Conservation (phyloP, 495 filamentous ascomycete genomes). For the Penicillium coprophilum region DNA sequence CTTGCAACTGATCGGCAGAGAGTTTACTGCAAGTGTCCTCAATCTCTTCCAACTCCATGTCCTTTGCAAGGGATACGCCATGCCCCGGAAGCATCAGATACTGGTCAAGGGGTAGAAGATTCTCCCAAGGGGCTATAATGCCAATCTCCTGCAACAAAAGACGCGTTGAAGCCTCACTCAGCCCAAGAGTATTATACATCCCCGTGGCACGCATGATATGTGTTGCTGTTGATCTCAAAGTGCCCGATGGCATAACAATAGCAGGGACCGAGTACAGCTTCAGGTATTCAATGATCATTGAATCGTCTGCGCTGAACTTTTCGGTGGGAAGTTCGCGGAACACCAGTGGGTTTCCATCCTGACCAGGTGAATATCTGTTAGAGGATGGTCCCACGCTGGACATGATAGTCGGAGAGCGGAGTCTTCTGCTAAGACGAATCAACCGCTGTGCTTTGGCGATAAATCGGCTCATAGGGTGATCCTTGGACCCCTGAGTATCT, state of each 20-base stretch:
- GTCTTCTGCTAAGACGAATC: constrained; percentile 65
- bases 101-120: constrained; percentile 60
- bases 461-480: constrained; percentile 56
- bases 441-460: constrained; percentile 60
- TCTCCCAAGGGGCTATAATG: constrained; percentile 77
- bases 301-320: constrained; percentile 45
- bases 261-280: constrained; percentile 55
- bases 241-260: constrained; percentile 52
- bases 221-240: constrained; percentile 61
- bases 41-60: constrained; percentile 36
- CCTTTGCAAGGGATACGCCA: constrained; percentile 35
- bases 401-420: constrained; percentile 57
- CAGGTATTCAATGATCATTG: constrained; percentile 65
- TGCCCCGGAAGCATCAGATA: constrained; percentile 61
- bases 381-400: constrained; percentile 53
- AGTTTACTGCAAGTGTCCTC: constrained; percentile 30
- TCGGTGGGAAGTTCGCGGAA: constrained; percentile 43
- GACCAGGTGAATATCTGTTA: constrained; percentile 37
- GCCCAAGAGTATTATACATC: constrained; percentile 60
- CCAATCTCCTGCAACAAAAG: constrained; percentile 86
- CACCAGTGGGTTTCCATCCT: constrained; percentile 36
- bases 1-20: constrained; percentile 27
- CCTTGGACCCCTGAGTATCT: constrained; percentile 14
- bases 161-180: constrained; percentile 58
- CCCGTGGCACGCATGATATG: constrained; percentile 69